Conservation (phyloP, 1,284 basidiomycete genomes). For the Pterulicium gracile region DNA sequence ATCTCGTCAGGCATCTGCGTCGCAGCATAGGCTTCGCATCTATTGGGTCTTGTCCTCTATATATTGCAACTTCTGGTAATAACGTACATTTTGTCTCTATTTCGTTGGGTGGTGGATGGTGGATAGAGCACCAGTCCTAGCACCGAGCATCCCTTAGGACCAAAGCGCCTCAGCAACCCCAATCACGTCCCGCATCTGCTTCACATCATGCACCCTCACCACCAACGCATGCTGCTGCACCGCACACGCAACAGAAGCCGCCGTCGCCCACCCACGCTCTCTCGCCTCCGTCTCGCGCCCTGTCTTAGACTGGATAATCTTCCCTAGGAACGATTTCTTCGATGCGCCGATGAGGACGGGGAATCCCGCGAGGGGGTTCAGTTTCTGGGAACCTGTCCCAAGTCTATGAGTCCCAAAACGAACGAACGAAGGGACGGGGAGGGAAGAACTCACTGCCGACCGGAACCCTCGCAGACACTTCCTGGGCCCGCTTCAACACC, state of each 20-base stretch:
- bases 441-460: slow-evolving; percentile 18
- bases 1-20: too few relatives aligned
- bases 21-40: too few relatives aligned
- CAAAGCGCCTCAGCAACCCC: slow-evolving; percentile 34
- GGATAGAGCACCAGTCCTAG: too few relatives aligned
- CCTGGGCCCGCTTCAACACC: slow-evolving; percentile 45
- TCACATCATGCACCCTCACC: slow-evolving; percentile 80
- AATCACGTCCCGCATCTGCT: slow-evolving; percentile 49
- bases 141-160: too few relatives aligned
- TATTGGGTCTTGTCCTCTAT: too few relatives aligned
- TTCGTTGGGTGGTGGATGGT: too few relatives aligned
- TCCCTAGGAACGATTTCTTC: slow-evolving; percentile 76
- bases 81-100: too few relatives aligned
- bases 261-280: slow-evolving; percentile 75
- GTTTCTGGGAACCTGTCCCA: slow-evolving; percentile 10
- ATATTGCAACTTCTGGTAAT: too few relatives aligned
- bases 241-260: slow-evolving; percentile 68
- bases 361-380: slow-evolving; percentile 51
- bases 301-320: slow-evolving; percentile 37
- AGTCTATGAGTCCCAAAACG: slow-evolving; percentile 2
- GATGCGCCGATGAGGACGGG: slow-evolving; percentile 76
- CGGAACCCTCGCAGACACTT: slow-evolving; percentile 32
- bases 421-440: too few relatives aligned
- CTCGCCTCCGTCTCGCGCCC: slow-evolving; percentile 44
- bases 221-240: slow-evolving; percentile 67